Evolutionary conservation across 768 basidiomycete genomes (phyloP), one percentile per base, ranked within the genome.

Genomic region (Phaeolepiota aurea): DNA sequence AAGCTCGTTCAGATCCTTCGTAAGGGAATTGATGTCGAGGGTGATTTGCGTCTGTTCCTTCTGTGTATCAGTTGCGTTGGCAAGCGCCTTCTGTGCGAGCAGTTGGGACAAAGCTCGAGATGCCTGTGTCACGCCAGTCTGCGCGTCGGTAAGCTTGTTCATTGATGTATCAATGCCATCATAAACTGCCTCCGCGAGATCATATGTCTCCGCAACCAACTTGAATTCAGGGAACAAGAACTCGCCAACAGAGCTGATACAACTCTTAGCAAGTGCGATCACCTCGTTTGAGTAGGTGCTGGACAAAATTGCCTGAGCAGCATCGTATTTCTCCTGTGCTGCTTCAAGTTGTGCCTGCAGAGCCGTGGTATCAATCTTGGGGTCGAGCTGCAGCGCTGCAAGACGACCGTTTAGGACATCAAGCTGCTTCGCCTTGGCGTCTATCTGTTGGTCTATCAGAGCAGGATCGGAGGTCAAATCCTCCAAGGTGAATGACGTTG

Each of bases 401-500:
- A 58, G 43, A 35, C 50, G 49, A 5, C 41, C 12, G 21, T 55
- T 54, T 36, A 58, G 50, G 7, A 41, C 44, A 38, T 58, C 57
- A 19, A 58, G 48, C 20, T 50, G 48, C 23, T 44, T 43, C 3
- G 54, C 48, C 37, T 55, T 58, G 40, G 28, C 15, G 36, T 49
- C 40, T 33, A 58, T 52, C 22, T 56, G 55, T 16, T 46, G 39
- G 18, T 45, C 42, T 18, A 58, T 55, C 20, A 55, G 32, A 7
- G 53, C 57, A n/a, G 45, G 25, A 38, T 52, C 44, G 13, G 45
- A 41, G 2, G 57, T 56, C 15, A 58, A 48, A 37, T 58, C 57
- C 36, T 56, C 55, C 48, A 54, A 38, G 1, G 50, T 50, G 44
- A 58, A 58, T 1, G 50, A 52, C 5, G 57, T 55, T 14, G 54